Percentiles rank a stretch among this genome's conserved stretches.
Evolutionary conservation across 352 stramenopile genomes (phyloP).

Genomic region (Phytophthora litchii): DNA sequence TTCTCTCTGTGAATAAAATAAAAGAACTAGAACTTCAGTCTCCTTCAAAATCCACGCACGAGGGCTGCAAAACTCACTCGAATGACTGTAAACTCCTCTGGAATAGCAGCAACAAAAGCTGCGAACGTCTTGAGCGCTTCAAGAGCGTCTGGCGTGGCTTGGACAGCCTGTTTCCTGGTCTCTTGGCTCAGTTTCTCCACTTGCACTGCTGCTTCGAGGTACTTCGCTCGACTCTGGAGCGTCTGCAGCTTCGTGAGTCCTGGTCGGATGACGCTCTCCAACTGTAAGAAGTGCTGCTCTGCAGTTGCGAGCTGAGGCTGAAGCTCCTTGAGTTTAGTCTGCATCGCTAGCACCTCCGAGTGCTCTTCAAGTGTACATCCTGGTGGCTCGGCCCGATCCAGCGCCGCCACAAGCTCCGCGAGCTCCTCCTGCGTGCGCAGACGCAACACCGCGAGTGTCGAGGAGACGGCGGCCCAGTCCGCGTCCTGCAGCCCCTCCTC

Average conservation of each 20-base stretch:
- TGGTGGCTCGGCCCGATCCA: constrained; percentile 5
- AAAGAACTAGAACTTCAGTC: constrained; percentile 1
- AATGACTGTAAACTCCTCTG: constrained; percentile 49
- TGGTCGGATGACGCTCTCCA: constrained; percentile 50
- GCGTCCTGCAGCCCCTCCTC: constrained; percentile 23
- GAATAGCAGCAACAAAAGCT: constrained; percentile 45
- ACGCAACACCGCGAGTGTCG: constrained; percentile 18
- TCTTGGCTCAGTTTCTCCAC: constrained; percentile 59
- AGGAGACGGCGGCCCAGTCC: constrained; percentile 28
- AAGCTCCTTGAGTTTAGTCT: constrained; percentile 27
- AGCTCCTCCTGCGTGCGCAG: constrained; percentile 28
- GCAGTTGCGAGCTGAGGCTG: constrained; percentile 28
- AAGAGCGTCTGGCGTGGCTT: constrained; percentile 54
- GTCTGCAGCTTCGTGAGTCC: constrained; percentile 34
- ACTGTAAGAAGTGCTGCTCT: constrained; percentile 52
- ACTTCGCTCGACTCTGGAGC: constrained; percentile 48
- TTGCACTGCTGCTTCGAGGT: constrained; percentile 54
- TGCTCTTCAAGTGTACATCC: constrained; percentile 23
- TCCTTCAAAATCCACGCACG: not conserved
- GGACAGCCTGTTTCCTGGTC: constrained; percentile 36
- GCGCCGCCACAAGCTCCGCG: constrained; percentile 17
- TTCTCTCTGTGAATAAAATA: constrained; percentile 40
- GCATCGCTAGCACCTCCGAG: constrained; percentile 11
- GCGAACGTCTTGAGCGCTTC: constrained; percentile 49
- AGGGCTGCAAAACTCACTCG: constrained; percentile 33